These are phyloP conservation scores for Aspergillus sp. DNA, from an alignment of 2,329 filamentous ascomycete genomes.

Conservation along the genomic window DNA sequence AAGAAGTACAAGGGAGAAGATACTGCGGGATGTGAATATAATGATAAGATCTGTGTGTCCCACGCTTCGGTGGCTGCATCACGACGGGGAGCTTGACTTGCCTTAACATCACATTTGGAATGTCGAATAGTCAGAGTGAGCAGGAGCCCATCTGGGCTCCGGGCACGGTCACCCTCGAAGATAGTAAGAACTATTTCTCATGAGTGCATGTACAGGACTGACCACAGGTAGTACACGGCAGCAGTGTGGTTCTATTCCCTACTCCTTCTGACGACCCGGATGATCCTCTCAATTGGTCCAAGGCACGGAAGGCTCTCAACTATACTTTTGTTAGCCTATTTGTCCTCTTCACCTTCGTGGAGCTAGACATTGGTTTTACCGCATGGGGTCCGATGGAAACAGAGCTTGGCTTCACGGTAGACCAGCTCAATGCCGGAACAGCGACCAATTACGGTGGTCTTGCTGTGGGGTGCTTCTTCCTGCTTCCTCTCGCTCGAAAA, in stretches of 20 bases:
- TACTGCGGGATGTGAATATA: not conserved
- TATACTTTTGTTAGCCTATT: slow-evolving; percentile 29
- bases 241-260: slow-evolving; percentile 13
- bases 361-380: slow-evolving; percentile 38
- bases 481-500: slow-evolving; percentile 51
- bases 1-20: not conserved
- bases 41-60: not conserved
- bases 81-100: not conserved
- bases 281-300: slow-evolving; percentile 31
- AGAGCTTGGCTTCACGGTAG: slow-evolving; percentile 47
- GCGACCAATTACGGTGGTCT: slow-evolving; percentile 48
- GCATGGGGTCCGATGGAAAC: slow-evolving; percentile 47
- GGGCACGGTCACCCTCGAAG: not conserved
- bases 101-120: not conserved
- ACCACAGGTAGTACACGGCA: not conserved
- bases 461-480: slow-evolving; percentile 44
- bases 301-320: slow-evolving; percentile 26
- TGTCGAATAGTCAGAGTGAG: not conserved
- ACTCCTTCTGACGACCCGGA: slow-evolving; percentile 29
- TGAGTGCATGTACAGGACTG: not conserved
- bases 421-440: slow-evolving; percentile 48
- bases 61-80: not conserved
- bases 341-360: slow-evolving; percentile 30
- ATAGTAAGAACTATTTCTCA: not conserved
- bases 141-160: not conserved